phyloP scores from a whole-genome alignment of 139 green algal species.

The Ettlia oleoabundans region DNA sequence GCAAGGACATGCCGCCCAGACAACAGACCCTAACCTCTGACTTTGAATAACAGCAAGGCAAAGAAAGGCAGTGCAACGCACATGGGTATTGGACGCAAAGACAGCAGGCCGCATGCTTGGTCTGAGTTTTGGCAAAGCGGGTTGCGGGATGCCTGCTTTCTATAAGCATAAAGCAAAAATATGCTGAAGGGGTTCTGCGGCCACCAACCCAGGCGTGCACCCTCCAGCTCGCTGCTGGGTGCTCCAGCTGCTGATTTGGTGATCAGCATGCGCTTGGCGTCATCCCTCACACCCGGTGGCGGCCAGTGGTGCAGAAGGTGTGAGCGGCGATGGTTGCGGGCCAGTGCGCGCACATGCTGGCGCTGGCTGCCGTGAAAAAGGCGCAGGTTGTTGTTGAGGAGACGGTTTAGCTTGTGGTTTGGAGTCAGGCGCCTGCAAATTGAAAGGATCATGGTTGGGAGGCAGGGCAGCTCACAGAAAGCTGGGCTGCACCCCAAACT shows the following conservation, averaged over 20 bases:
- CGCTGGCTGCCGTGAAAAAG: constrained; percentile 20
- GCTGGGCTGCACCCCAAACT: too few relatives aligned
- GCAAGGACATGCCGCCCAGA: too few relatives aligned
- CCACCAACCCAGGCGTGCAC: constrained; percentile 11
- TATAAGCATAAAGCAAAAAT: too few relatives aligned
- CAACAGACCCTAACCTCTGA: too few relatives aligned
- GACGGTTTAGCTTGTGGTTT: constrained; percentile 23
- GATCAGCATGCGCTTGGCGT: constrained; percentile 40
- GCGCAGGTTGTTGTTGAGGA: constrained; percentile 42
- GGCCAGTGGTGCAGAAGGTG: constrained; percentile 45
- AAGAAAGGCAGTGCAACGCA: neutral
- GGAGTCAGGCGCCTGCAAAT: constrained; percentile 18
- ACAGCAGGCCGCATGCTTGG: too few relatives aligned
- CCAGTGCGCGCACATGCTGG: neutral
- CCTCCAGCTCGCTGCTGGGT: constrained; percentile 33
- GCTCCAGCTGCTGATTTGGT: constrained; percentile 20
- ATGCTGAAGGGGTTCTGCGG: too few relatives aligned
- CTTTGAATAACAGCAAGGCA: too few relatives aligned
- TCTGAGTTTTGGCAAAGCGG: too few relatives aligned
- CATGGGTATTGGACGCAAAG: too few relatives aligned
- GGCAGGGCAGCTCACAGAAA: too few relatives aligned
- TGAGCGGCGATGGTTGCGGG: neutral
- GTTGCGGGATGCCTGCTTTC: too few relatives aligned
- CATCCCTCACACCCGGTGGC: constrained; percentile 29
- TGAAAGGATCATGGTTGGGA: neutral